Percentiles rank a stretch among this genome's conserved stretches.
These are phyloP conservation scores for Annulohypoxylon bovei DNA, from an alignment of 495 filamentous ascomycete species.

Conservation along the genomic window DNA sequence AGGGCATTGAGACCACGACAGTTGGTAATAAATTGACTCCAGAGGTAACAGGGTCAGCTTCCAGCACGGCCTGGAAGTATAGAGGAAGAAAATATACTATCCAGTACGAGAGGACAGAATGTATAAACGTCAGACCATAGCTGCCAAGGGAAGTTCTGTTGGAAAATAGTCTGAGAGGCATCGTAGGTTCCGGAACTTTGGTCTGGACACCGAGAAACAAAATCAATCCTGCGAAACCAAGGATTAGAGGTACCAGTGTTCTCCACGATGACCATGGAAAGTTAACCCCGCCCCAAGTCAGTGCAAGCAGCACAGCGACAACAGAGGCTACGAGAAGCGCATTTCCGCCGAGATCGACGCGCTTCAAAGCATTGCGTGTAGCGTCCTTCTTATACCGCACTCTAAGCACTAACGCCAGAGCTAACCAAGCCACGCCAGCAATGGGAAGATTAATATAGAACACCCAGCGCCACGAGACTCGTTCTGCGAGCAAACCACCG, in stretches of 20 bases:
- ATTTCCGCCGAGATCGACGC: not conserved
- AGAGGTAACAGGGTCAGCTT: slow-evolving; percentile 45
- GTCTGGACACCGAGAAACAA: not conserved
- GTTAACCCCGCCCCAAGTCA: slow-evolving; percentile 63
- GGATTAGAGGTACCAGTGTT: slow-evolving; percentile 52
- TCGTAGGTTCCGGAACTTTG: slow-evolving; percentile 43
- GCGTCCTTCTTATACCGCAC: not conserved
- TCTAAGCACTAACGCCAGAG: slow-evolving; percentile 56
- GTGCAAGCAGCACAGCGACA: slow-evolving; percentile 54
- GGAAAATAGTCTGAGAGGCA: slow-evolving; percentile 31
- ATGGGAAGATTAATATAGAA: slow-evolving; percentile 75
- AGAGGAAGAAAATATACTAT: slow-evolving; percentile 58
- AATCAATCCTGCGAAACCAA: not conserved
- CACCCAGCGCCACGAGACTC: slow-evolving; percentile 63
- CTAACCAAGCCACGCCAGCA: slow-evolving; percentile 49
- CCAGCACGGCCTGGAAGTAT: slow-evolving; percentile 59
- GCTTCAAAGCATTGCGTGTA: not conserved
- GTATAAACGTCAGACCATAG: slow-evolving; percentile 41
- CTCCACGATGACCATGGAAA: slow-evolving; percentile 56
- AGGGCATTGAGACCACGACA: slow-evolving; percentile 50
- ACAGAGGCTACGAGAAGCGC: slow-evolving; percentile 48
- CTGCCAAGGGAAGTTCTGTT: slow-evolving; percentile 46
- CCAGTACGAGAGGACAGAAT: slow-evolving; percentile 30
- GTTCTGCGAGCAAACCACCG: slow-evolving; percentile 65
- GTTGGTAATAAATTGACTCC: slow-evolving; percentile 53